Evolutionary conservation across 129 eudicot species (phyloP), one percentile per base, ranked within the genome.

Genomic region (Flaveria robusta): DNA sequence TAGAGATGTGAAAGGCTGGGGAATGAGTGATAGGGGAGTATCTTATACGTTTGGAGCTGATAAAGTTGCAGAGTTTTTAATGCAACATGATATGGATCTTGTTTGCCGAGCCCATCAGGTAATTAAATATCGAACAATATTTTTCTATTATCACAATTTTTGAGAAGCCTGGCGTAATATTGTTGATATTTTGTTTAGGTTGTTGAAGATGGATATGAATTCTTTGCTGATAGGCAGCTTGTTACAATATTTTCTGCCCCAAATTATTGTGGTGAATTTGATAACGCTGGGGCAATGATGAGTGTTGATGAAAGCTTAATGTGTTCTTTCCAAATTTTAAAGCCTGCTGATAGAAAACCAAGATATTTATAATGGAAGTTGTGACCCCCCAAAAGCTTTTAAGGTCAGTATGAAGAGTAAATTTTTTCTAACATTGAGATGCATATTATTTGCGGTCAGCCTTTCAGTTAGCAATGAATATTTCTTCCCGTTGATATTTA

Each of bases 91-190:
- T 80, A 88, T 88, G 94, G 94, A 88, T 76, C 88, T 88, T 47
- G 83, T 88, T 67, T 88, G 94, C 49, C 94, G 95, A 59, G 95
- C 95, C 58, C 95, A 89, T 74, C 95, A 89, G 89, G 95, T 89
- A 23, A 46, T 71, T 43, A 39, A 26, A 52, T 4, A 31, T 60
- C 37, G 27, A 64, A 64, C 46, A 64, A 6, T 27, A 31, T 62
- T 58, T 10, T 55, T 47, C 9, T 56, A 2, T 18, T n/a, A 20
- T 56, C 64, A 56, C 64, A 47, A 4, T 47, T 34, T 1, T 34
- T 1, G 4, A 34, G 39, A 34, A 60, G 9, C 19, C 42, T 27
- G 41, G 8, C 3, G 39, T 12, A 19, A 58, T 66, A 2, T 14
- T 5, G 49, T 2, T 59, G 54, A 59, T 27, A 20, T 20, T 52